Percentiles rank a stretch among this genome's conserved stretches.
phyloP scores from a whole-genome alignment of 2,329 filamentous ascomycete genomes.

The Aspergillus flavus region DNA sequence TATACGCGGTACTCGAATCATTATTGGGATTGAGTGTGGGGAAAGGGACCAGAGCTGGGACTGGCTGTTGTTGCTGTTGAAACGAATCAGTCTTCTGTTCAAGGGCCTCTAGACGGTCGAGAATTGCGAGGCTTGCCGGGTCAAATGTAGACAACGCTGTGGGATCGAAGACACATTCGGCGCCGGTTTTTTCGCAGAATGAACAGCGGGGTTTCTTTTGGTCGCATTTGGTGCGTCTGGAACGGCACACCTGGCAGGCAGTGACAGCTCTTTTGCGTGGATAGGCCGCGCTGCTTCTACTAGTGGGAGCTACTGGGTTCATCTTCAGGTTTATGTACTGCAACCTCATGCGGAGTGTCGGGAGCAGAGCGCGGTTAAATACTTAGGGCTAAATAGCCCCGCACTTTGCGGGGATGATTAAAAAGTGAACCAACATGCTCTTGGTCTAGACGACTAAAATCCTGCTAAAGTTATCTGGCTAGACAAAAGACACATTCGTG shows the following conservation, averaged over 20 bases:
- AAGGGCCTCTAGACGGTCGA: background rate
- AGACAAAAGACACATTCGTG: background rate
- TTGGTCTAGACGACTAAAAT: no score
- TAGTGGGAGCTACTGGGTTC: background rate
- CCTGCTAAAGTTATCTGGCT: background rate
- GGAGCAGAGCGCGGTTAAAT: background rate
- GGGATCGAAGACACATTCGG: conserved; percentile 21
- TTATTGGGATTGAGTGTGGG: background rate
- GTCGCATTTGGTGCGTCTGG: conserved; percentile 34
- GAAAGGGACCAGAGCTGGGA: background rate
- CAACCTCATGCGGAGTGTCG: background rate
- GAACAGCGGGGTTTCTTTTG: conserved; percentile 30
- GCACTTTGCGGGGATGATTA: background rate
- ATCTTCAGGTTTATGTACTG: background rate
- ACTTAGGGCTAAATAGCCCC: background rate
- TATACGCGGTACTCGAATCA: background rate
- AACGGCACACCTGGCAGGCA: conserved; percentile 34
- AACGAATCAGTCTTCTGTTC: background rate
- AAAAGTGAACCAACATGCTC: no score
- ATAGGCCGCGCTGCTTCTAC: conserved; percentile 12
- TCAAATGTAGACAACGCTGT: background rate
- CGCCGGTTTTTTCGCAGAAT: conserved; percentile 29
- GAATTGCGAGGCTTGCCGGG: background rate
- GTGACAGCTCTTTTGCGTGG: conserved; percentile 32
- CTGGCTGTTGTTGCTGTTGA: background rate